Percentiles rank a stretch among this genome's conserved stretches.
Evolutionary conservation across 441 rosid genomes (phyloP).

Genomic region (Capsella rubella): DNA sequence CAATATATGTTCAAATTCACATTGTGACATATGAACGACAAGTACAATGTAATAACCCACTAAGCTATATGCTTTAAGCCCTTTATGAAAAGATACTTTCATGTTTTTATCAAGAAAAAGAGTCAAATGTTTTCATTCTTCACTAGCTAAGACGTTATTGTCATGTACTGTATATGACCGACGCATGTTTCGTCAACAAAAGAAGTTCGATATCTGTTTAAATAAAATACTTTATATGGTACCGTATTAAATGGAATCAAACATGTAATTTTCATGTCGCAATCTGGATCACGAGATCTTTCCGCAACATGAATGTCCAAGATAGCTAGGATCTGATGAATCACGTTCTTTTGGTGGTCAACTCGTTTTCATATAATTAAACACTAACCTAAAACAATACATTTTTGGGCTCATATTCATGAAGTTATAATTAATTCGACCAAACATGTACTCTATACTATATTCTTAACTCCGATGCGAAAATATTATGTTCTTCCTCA

Average conservation of each 20-base stretch:
- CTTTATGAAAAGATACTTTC: too few relatives aligned
- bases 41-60: too few relatives aligned
- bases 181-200: slow-evolving; percentile 7
- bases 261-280: slow-evolving; percentile 37
- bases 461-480: neutral
- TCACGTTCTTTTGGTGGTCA: slow-evolving; percentile 33
- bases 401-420: neutral
- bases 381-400: neutral
- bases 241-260: slow-evolving; percentile 23
- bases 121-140: neutral
- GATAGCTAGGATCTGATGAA: slow-evolving; percentile 31
- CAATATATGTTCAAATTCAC: too few relatives aligned
- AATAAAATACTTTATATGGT: neutral
- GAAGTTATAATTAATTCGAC: neutral
- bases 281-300: slow-evolving; percentile 42
- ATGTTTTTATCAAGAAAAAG: neutral
- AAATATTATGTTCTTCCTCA: neutral
- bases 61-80: too few relatives aligned
- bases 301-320: slow-evolving; percentile 29
- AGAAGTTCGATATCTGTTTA: neutral
- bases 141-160: neutral
- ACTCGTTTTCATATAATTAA: slow-evolving; percentile 26
- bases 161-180: neutral
- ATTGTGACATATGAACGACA: too few relatives aligned
- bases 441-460: neutral